Conservation (phyloP, 1,284 basidiomycete genomes). For the Athelia sp. region DNA sequence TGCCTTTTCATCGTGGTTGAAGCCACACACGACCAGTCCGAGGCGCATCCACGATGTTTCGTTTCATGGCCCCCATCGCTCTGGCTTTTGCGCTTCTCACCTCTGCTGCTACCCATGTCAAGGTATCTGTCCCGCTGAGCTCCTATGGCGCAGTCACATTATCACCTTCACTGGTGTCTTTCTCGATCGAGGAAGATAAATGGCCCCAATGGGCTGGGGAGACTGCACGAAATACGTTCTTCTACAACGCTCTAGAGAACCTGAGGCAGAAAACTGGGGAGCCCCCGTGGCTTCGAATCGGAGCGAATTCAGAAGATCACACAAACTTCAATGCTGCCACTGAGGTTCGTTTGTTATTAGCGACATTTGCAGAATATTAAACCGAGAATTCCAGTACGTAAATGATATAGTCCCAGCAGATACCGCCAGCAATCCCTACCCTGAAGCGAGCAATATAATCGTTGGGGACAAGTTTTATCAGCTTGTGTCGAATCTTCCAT, state of each 20-base stretch:
- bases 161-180: conserved; percentile 45
- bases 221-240: conserved; percentile 45
- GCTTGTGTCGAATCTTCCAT: conserved; percentile 49
- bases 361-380: too few species aligned
- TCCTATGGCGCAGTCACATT: conserved; percentile 20
- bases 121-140: conserved; percentile 9
- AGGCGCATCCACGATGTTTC: background rate
- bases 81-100: background rate
- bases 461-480: conserved; percentile 59
- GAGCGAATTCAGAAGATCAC: conserved; percentile 59
- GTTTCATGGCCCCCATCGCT: background rate
- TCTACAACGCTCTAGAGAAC: conserved; percentile 53
- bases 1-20: background rate
- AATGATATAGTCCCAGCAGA: conserved; percentile 38
- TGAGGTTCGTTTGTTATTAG: conserved; percentile 32
- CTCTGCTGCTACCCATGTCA: too few species aligned
- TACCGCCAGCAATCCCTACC: conserved; percentile 50
- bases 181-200: conserved; percentile 66
- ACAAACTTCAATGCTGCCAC: conserved; percentile 44
- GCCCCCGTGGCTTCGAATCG: conserved; percentile 57
- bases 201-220: conserved; percentile 62
- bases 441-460: conserved; percentile 51
- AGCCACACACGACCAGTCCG: background rate
- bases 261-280: conserved; percentile 45
- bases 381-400: too few species aligned